Evolutionary conservation across 495 filamentous ascomycete species (phyloP), one percentile per base, ranked within the genome.

Genomic region (Penicillium paxilli): DNA sequence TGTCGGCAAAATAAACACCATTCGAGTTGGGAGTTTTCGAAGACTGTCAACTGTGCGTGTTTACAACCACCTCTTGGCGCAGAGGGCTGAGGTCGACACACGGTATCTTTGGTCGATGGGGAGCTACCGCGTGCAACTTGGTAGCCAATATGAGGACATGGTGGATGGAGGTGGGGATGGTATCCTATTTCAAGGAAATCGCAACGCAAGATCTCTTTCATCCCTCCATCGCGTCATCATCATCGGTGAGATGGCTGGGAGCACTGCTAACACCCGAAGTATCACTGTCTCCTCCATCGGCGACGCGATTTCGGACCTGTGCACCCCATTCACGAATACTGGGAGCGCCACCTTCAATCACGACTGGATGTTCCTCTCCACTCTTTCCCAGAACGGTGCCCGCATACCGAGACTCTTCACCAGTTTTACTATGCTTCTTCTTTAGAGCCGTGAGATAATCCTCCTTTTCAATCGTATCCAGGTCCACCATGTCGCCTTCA

Each of bases 391-490:
- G 69, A 0, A 91, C 77, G 4, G 92, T 95, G 3, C 90, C 90
- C 26, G 84, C 79, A 67, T 86, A 96, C 55, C 91, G 82, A 9
- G 87, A 84, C 55, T 93, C 89, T 57, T 94, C 90, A 26, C 85
- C 85, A 4, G 84, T 89, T 62, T 92, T 92, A 68, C 83, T 89
- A 66, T 93, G 87, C 53, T 91, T 93, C 64, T 89, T 88, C 68
- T 92, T 94, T 51, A 96, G 73, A 3, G 83, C 81, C 17, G 81
- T 87, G 19, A 96, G 63, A 60, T 86, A 96, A 68, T 96, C 91
- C 61, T 87, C 84, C 49, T 79, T 83, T 49, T 80, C 77, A 12
- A 80, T 56, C 5, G 70, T 66, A 32, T 80, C 80, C 2, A 72
- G 62, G 47, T 69, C 72, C 14, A 78, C 66, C 59, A 80, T 71